These are phyloP conservation scores for Irpex sp. DNA, from an alignment of 1,284 basidiomycete species.

Conservation along the genomic window DNA sequence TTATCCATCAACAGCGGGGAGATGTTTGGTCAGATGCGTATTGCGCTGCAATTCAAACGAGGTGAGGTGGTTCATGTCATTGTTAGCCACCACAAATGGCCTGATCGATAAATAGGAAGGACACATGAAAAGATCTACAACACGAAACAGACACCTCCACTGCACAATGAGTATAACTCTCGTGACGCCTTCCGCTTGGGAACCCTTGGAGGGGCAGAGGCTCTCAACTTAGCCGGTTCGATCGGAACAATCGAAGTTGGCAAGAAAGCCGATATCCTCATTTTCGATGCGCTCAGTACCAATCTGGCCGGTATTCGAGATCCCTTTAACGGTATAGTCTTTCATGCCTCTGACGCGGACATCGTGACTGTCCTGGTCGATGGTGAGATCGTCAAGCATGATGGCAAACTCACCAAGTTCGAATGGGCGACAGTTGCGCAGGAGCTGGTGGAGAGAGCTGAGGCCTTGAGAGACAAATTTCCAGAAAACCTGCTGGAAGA, in stretches of 20 bases:
- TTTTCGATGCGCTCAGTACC: conserved; percentile 27
- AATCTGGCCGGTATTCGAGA: conserved; percentile 27
- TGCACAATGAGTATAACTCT: conserved; percentile 24
- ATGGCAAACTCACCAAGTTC: conserved; percentile 20
- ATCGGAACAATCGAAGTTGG: conserved; percentile 32
- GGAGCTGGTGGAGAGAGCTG: conserved; percentile 47
- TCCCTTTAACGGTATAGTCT: conserved; percentile 29
- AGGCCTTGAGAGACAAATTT: conserved; percentile 48
- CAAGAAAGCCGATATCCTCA: conserved; percentile 30
- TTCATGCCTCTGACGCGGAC: conserved; percentile 30
- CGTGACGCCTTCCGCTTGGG: conserved; percentile 30
- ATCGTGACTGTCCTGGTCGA: conserved; percentile 31
- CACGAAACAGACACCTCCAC: conserved; percentile 17
- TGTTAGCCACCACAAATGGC: background rate
- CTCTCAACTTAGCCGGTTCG: conserved; percentile 23
- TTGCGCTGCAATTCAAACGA: conserved; percentile 28
- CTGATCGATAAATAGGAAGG: background rate
- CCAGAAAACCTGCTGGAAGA: conserved; percentile 23
- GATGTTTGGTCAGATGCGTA: conserved; percentile 32
- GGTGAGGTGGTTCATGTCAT: conserved; percentile 12
- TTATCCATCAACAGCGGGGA: conserved; percentile 30
- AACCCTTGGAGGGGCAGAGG: conserved; percentile 32
- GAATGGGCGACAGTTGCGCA: conserved; percentile 26
- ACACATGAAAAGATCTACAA: conserved; percentile 21
- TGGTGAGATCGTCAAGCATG: conserved; percentile 30